Percentiles rank a stretch among this genome's conserved stretches.
These are phyloP conservation scores for Camptophora hylomeconis DNA, from an alignment of 2,329 filamentous ascomycete genomes.

Conservation along the genomic window DNA sequence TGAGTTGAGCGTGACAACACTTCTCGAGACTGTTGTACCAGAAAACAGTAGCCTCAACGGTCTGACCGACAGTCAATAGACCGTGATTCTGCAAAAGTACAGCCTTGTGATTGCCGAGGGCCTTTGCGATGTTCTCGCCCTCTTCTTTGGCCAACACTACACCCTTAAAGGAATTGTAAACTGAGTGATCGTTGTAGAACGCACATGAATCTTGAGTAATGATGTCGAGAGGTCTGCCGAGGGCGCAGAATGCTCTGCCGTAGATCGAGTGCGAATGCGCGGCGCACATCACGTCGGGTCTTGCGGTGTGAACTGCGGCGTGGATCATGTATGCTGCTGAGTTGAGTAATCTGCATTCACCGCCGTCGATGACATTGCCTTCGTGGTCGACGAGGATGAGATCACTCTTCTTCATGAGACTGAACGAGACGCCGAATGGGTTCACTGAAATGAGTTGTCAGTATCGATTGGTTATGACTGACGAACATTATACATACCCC, in stretches of 20 bases:
- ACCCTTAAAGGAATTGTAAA: slow-evolving; percentile 27
- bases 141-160: slow-evolving; percentile 29
- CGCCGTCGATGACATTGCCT: slow-evolving; percentile 28
- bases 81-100: slow-evolving; percentile 31
- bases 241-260: slow-evolving; percentile 48
- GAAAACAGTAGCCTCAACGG: slow-evolving; percentile 36
- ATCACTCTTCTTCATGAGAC: slow-evolving; percentile 27
- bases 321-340: slow-evolving; percentile 47
- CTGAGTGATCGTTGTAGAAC: slow-evolving; percentile 33
- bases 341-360: slow-evolving; percentile 27
- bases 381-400: slow-evolving; percentile 28
- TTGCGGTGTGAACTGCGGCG: slow-evolving; percentile 44
- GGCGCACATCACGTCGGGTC: slow-evolving; percentile 45
- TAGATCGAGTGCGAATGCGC: slow-evolving; percentile 47
- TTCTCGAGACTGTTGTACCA: slow-evolving; percentile 44
- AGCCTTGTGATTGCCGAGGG: slow-evolving; percentile 27
- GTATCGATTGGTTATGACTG: too few relatives aligned
- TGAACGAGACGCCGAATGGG: slow-evolving; percentile 13
- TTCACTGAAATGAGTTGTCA: too few relatives aligned
- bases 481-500: too few relatives aligned
- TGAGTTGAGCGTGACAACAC: slow-evolving; percentile 40
- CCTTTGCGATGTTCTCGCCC: slow-evolving; percentile 24
- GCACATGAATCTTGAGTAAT: slow-evolving; percentile 45
- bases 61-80: slow-evolving; percentile 27
- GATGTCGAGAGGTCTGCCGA: slow-evolving; percentile 47